Evolutionary conservation across 768 basidiomycete species (phyloP).

Genomic region (Rhodosporidiobolus sp.): DNA sequence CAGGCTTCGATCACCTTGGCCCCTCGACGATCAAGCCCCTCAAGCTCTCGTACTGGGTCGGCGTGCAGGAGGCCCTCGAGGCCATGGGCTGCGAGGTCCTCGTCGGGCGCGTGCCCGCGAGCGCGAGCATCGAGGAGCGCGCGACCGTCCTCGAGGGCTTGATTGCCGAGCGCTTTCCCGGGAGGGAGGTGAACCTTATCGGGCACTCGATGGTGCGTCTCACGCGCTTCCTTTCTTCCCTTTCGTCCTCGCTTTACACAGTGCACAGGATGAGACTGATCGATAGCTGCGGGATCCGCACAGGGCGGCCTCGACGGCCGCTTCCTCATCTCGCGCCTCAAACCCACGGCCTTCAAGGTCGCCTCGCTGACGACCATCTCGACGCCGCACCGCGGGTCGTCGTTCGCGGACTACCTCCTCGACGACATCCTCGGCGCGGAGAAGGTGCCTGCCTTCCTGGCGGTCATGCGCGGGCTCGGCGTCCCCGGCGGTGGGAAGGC

Average conservation of each 20-base stretch:
- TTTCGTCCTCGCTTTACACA: slow-evolving; percentile 24
- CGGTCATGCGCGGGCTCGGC: slow-evolving; percentile 66
- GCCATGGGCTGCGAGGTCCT: slow-evolving; percentile 84
- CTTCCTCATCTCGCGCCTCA: slow-evolving; percentile 78
- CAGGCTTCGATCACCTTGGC: slow-evolving; percentile 77
- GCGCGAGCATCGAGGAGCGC: slow-evolving; percentile 63
- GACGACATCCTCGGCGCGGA: slow-evolving; percentile 50
- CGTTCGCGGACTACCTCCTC: slow-evolving; percentile 89
- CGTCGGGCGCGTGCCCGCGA: slow-evolving; percentile 77
- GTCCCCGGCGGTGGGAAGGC: slow-evolving; percentile 93
- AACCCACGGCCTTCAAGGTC: slow-evolving; percentile 68
- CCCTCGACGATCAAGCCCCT: slow-evolving; percentile 70
- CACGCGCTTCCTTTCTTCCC: not conserved
- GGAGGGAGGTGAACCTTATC: slow-evolving; percentile 81
- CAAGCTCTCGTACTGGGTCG: slow-evolving; percentile 92
- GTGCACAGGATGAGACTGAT: not conserved
- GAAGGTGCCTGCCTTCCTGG: slow-evolving; percentile 51
- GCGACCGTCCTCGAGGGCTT: slow-evolving; percentile 82
- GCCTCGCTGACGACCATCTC: slow-evolving; percentile 90
- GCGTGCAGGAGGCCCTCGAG: slow-evolving; percentile 87
- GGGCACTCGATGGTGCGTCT: slow-evolving; percentile 71
- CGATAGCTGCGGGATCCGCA: not conserved
- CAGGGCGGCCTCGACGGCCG: slow-evolving; percentile 90
- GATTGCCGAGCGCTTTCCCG: slow-evolving; percentile 75
- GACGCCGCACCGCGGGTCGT: slow-evolving; percentile 88